Percentiles rank a stretch among this genome's conserved stretches.
Evolutionary conservation across 805 yeast genomes (phyloP).

Genomic region (Lachancea lanzarotensis): DNA sequence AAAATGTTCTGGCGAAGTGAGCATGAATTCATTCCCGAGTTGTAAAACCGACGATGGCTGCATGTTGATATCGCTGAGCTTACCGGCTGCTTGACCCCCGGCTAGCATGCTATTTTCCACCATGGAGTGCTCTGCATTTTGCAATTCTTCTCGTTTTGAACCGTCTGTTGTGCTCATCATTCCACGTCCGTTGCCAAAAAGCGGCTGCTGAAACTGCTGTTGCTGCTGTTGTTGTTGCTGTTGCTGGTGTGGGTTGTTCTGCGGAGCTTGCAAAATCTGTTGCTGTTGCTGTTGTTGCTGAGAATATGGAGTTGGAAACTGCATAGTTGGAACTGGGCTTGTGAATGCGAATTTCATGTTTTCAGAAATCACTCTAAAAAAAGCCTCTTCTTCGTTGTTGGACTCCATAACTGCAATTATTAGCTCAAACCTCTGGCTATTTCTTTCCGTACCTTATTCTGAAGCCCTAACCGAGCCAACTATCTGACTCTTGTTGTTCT

Average conservation of each 20-base stretch:
- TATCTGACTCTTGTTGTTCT: no score
- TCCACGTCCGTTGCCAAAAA: not conserved
- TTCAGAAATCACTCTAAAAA: constrained; percentile 25
- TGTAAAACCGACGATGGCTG: constrained; percentile 32
- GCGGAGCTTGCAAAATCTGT: not conserved
- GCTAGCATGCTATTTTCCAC: constrained; percentile 3
- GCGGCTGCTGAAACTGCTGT: not conserved
- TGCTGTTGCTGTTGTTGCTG: constrained; percentile 15
- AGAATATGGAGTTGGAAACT: constrained; percentile 33
- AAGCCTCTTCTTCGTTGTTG: constrained; percentile 22
- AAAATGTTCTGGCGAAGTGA: constrained; percentile 32
- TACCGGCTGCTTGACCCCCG: constrained; percentile 12
- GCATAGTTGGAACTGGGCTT: constrained; percentile 29
- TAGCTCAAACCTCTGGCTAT: not conserved
- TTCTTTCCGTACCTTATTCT: not conserved
- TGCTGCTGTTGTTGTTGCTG: constrained; percentile 7
- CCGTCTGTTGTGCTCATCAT: not conserved
- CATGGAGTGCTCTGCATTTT: constrained; percentile 5
- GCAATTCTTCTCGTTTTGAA: not conserved
- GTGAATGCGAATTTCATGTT: constrained; percentile 27
- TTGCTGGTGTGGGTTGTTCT: constrained; percentile 9
- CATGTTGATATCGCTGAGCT: constrained; percentile 27
- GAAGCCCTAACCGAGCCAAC: not conserved
- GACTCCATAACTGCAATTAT: constrained; percentile 4
- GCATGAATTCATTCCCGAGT: constrained; percentile 27